Base-by-base conservation (phyloP, 257 asterid species). In the Nicotiana noctiflora region DNA sequence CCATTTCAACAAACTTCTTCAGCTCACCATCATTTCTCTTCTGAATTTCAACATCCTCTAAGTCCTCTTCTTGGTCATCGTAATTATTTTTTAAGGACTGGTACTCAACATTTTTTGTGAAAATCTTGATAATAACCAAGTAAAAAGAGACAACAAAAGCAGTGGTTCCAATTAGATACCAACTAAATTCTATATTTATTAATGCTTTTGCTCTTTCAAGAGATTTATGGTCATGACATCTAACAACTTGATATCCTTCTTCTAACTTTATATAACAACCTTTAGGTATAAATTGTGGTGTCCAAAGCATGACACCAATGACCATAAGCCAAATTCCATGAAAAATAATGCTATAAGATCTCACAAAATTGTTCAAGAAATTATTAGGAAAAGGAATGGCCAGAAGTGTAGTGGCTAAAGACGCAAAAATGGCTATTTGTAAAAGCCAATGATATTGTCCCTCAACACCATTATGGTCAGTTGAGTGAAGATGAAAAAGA, bases 361-460 rank as follows among this genome's bases (percentile, higher is more conserved):
- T 40, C 9, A 40, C 46, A 40, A 40, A 7, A 2, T 40, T 40
- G 46, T 59, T 83, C 91, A 90, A 65, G 92, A 93, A 93, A 51
- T 92, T 90, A 65, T 57, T 55, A 0, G 90, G 88, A 2, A 77
- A 76, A 0, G 87, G 87, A 17, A 89, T 82, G 23, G 89, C 87
- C 76, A 84, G 7, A 5, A 93, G 81, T 2, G 98, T 89, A 0
- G 96, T 81, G 55, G 85, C 0, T 6, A 93, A 81, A 0, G 92
- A 65, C 4, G 85, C 84, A 34, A 85, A 83, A 1, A 93, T 90
- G 57, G 87, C 85, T 18, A 88, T 44, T 81, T 93, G 97, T 5
- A 91, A 88, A 4, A 92, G 91, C 91, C 88, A 90, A 46, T 93
- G 98, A 90, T 93, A 93, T 83, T 90, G 92, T 5, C 96, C 98